Conservation (phyloP, 805 yeast species). For the Alloascoidea hylecoeti region DNA sequence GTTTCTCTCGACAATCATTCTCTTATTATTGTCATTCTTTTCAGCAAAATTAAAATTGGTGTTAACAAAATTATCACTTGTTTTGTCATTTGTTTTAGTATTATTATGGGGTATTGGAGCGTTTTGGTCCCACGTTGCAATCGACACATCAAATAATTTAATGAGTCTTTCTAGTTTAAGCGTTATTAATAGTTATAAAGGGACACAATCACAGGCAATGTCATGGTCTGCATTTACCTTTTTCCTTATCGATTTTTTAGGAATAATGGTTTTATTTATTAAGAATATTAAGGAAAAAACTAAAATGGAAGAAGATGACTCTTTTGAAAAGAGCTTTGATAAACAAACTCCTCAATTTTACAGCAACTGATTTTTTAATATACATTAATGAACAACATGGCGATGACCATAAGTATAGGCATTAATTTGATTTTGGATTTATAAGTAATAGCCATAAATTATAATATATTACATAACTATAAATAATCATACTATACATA, state of each 20-base stretch:
- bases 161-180: not conserved
- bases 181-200: not conserved
- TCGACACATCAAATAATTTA: not conserved
- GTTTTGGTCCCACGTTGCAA: not conserved
- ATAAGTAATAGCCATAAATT: too few species aligned
- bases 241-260: not conserved
- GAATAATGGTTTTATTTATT: constrained; percentile 21
- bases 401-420: too few species aligned
- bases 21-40: not conserved
- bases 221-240: not conserved
- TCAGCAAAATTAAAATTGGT: not conserved
- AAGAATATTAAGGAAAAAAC: constrained; percentile 36
- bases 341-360: too few species aligned
- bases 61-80: not conserved
- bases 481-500: too few species aligned
- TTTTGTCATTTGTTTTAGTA: not conserved
- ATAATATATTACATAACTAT: too few species aligned
- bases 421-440: too few species aligned
- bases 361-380: too few species aligned
- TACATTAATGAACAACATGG: too few species aligned
- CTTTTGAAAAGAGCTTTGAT: too few species aligned
- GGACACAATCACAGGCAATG: not conserved
- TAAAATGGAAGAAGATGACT: too few species aligned
- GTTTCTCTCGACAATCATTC: constrained; percentile 21
- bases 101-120: not conserved